phyloP scores from a whole-genome alignment of 495 filamentous ascomycete genomes.

The Aspergillus conjunctus region DNA sequence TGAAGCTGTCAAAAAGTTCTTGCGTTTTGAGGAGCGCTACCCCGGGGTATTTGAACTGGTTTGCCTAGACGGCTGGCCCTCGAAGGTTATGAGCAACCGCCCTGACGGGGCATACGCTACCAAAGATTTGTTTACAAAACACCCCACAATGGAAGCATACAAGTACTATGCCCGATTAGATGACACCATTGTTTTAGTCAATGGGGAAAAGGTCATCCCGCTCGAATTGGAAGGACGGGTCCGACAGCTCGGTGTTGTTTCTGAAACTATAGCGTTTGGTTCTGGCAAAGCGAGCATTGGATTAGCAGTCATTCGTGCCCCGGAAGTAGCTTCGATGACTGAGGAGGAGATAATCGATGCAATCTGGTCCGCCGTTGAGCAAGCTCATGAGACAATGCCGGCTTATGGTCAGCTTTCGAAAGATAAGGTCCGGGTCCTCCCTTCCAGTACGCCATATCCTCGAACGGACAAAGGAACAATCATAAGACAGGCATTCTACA shows the following conservation, averaged over 20 bases:
- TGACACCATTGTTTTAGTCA: constrained; percentile 61
- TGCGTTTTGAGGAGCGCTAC: constrained; percentile 57
- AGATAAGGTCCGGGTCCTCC: constrained; percentile 52
- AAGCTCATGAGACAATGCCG: constrained; percentile 48
- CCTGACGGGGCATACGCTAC: constrained; percentile 43
- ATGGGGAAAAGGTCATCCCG: constrained; percentile 71
- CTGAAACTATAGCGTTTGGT: constrained; percentile 46
- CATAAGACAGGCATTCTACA: constrained; percentile 58
- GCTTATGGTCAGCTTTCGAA: constrained; percentile 56
- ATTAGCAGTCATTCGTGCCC: constrained; percentile 51
- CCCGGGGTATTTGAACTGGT: constrained; percentile 62
- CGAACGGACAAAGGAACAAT: constrained; percentile 59
- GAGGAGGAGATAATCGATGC: constrained; percentile 51
- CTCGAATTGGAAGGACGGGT: constrained; percentile 58
- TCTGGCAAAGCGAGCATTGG: constrained; percentile 41
- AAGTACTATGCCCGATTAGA: constrained; percentile 62
- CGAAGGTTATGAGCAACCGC: constrained; percentile 63
- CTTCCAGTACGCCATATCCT: constrained; percentile 48
- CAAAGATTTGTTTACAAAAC: constrained; percentile 54
- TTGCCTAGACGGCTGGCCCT: constrained; percentile 60
- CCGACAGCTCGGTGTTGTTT: constrained; percentile 36
- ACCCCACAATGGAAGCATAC: constrained; percentile 56
- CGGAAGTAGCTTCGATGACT: constrained; percentile 35
- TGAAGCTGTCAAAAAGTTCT: constrained; percentile 33
- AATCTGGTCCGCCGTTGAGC: constrained; percentile 56